Percentiles rank a stretch among this genome's conserved stretches.
These are phyloP conservation scores for Candida taoyuanica DNA, from an alignment of 805 yeast species.

Conservation along the genomic window DNA sequence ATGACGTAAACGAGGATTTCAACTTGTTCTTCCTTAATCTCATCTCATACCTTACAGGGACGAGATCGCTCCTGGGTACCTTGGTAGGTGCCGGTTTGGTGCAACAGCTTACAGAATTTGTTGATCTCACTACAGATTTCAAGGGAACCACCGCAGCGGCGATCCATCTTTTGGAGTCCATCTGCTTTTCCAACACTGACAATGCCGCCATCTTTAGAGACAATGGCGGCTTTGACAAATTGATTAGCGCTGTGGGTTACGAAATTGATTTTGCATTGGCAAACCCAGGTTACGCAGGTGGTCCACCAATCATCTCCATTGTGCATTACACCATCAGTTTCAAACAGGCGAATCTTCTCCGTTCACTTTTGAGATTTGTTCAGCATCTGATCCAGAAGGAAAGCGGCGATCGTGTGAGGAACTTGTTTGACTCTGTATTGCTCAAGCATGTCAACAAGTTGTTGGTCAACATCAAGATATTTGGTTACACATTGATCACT, in stretches of 20 bases:
- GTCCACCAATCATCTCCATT: conserved; percentile 47
- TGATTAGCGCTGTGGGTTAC: conserved; percentile 55
- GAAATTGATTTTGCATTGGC: conserved; percentile 64
- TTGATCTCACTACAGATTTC: conserved; percentile 47
- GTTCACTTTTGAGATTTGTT: conserved; percentile 59
- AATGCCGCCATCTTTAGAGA: conserved; percentile 60
- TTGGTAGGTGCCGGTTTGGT: conserved; percentile 74
- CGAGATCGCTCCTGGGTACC: conserved; percentile 49
- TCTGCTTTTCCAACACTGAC: conserved; percentile 39
- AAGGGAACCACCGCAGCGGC: conserved; percentile 62
- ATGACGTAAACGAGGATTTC: conserved; percentile 42
- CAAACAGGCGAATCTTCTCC: conserved; percentile 55
- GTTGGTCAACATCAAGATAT: conserved; percentile 47
- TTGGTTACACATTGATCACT: conserved; percentile 64
- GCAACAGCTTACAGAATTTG: conserved; percentile 56
- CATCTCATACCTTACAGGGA: conserved; percentile 56
- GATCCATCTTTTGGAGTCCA: conserved; percentile 41
- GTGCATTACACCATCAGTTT: conserved; percentile 51
- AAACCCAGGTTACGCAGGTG: conserved; percentile 55
- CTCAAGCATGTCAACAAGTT: conserved; percentile 56
- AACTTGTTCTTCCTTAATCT: conserved; percentile 51
- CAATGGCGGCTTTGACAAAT: conserved; percentile 56
- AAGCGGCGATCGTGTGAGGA: conserved; percentile 79
- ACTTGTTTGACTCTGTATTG: conserved; percentile 81
- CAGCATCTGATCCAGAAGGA: conserved; percentile 63